These are phyloP conservation scores for Myochromella boudieri DNA, from an alignment of 768 basidiomycete genomes.

Conservation along the genomic window DNA sequence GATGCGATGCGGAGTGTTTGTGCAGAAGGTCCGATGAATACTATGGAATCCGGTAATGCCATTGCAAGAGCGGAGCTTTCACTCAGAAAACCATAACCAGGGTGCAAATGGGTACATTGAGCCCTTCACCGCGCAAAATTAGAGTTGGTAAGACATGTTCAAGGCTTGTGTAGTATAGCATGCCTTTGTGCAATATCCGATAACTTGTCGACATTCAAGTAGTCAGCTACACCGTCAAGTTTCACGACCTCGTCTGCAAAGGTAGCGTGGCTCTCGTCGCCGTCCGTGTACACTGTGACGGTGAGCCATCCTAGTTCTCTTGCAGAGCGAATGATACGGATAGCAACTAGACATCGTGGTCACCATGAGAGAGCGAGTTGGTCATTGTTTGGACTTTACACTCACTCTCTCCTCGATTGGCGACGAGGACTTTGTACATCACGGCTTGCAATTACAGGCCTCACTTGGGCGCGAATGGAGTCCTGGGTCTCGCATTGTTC, in stretches of 20 bases:
- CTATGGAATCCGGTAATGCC: conserved; percentile 67
- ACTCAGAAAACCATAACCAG: conserved; percentile 84
- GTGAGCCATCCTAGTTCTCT: conserved; percentile 61
- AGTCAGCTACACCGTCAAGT: conserved; percentile 69
- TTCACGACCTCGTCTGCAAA: conserved; percentile 86
- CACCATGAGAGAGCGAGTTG: conserved; percentile 25
- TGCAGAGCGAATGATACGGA: conserved; percentile 84
- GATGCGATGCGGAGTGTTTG: conserved; percentile 75
- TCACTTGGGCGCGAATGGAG: too few relatives aligned
- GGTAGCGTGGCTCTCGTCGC: conserved; percentile 78
- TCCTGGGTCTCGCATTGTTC: too few relatives aligned
- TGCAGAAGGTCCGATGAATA: conserved; percentile 81
- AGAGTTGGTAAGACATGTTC: background rate
- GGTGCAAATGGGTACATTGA: conserved; percentile 37
- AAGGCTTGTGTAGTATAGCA: background rate
- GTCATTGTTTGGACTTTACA: conserved; percentile 11
- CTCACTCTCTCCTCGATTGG: conserved; percentile 71
- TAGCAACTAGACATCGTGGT: conserved; percentile 59
- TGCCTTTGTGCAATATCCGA: conserved; percentile 28
- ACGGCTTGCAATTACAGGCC: too few relatives aligned
- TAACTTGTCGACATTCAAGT: conserved; percentile 29
- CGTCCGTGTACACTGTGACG: conserved; percentile 84
- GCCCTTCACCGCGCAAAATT: conserved; percentile 17
- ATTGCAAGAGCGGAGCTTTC: conserved; percentile 81
- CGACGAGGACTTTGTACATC: conserved; percentile 70